Base-by-base conservation (phyloP, 1,284 basidiomycete genomes). In the Rhodofomes roseus region DNA sequence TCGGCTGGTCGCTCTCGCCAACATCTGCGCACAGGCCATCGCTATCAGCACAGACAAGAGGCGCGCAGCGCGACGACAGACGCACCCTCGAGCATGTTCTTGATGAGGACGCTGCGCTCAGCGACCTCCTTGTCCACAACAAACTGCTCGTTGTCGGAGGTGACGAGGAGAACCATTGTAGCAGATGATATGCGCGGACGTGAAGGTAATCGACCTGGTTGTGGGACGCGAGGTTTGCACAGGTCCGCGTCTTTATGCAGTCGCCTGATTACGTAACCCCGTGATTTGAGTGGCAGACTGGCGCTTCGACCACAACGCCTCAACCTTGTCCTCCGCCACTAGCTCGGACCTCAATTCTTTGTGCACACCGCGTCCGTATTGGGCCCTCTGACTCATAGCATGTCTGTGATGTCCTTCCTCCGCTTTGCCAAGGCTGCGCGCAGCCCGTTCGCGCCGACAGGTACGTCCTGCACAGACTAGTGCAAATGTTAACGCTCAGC, bases 21-120 rank as follows among this genome's bases (percentile, higher is more conserved):
- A 98, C 89, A 78, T 98, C 96, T 97, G 72, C 62, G 39, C 44
- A 44, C 55, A 36, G 36, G 36, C 29, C 46, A 43, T 25, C 6
- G 41, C 27, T 57, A 57, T 54, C 23, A 55, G 59, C 18, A 51
- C 54, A 23, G 22, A 41, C n/a, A 59, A 54, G 60, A 55, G 55
- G 52, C 50, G 52, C n/a, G 55, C 50, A 22, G 27, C n/a, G n/a
- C 44, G 25, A 46, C 31, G 29, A 31, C 27, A 44, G 18, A 52
- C 31, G 29, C 46, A 96, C 96, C 96, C 77, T 99, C 97, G 62
- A 99, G 90, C 96, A 99, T 98, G 81, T 97, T 95, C 84, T 97
- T 98, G 79, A 99, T 97, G 68, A 99, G 87, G 20, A 96, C 92
- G 65, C 89, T 93, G 73, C 96, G 92, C 80, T 95, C 93, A 60